Percentiles rank a stretch among this genome's conserved stretches.
Evolutionary conservation across 768 basidiomycete species (phyloP).

Genomic region (Russula sp.): DNA sequence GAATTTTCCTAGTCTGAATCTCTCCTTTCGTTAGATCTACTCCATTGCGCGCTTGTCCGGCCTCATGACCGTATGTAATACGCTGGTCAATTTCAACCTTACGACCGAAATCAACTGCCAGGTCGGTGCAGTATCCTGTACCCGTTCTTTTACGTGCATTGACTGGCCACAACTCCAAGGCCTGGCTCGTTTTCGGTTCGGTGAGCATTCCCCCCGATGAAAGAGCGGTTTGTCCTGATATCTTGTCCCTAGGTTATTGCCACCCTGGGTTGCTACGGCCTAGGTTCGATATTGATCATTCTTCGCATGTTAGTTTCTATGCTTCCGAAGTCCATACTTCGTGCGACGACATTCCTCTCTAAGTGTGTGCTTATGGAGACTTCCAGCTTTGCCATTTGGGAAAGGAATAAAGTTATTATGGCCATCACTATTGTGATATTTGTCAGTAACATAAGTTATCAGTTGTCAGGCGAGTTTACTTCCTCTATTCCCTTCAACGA

Average conservation of each 20-base stretch:
- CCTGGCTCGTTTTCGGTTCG: neutral
- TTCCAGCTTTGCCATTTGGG: neutral
- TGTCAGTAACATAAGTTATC: too few species aligned
- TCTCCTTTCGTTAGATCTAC: too few species aligned
- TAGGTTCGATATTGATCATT: neutral
- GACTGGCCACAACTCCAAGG: neutral
- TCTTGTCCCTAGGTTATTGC: neutral
- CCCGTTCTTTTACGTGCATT: neutral
- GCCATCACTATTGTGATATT: neutral
- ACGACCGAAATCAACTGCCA: neutral
- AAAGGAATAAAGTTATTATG: neutral
- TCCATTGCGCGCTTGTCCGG: too few species aligned
- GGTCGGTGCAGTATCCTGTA: neutral
- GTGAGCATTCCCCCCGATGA: neutral
- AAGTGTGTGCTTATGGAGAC: neutral
- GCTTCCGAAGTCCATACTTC: neutral
- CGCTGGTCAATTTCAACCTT: neutral
- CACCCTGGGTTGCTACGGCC: neutral
- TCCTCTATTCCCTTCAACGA: too few species aligned
- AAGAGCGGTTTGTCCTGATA: neutral
- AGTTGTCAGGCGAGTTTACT: too few species aligned
- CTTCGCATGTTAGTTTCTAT: neutral
- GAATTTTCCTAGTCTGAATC: too few species aligned
- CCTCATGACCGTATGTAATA: too few species aligned
- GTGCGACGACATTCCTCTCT: neutral